phyloP scores from a whole-genome alignment of 371 early-diverging fungal species.

The Mucor irregularis region DNA sequence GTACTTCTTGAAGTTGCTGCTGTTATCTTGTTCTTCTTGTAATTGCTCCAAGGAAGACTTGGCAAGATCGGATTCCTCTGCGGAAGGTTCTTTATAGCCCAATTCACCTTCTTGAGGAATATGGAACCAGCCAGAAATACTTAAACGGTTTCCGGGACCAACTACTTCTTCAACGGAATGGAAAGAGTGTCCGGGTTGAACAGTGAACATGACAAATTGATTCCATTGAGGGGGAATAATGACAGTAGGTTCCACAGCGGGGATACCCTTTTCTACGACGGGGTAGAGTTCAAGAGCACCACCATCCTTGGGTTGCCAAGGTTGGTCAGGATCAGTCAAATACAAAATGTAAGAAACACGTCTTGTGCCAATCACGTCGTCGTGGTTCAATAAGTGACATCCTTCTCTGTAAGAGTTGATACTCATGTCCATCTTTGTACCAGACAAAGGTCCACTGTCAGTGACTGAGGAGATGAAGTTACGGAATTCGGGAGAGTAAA shows the following conservation, averaged over 20 bases:
- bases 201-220: slow-evolving; percentile 76
- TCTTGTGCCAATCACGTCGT: slow-evolving; percentile 82
- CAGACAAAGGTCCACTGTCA: slow-evolving; percentile 66
- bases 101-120: slow-evolving; percentile 63
- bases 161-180: slow-evolving; percentile 82
- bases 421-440: slow-evolving; percentile 68
- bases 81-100: slow-evolving; percentile 47
- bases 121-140: slow-evolving; percentile 82
- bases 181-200: slow-evolving; percentile 78
- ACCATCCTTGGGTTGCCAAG: slow-evolving; percentile 65
- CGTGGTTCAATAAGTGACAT: slow-evolving; percentile 77
- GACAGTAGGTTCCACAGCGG: slow-evolving; percentile 60
- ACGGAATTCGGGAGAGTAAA: slow-evolving; percentile 73
- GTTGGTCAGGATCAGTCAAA: slow-evolving; percentile 54
- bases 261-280: slow-evolving; percentile 60
- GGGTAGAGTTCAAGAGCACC: slow-evolving; percentile 80
- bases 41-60: slow-evolving; percentile 51
- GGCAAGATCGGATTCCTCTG: slow-evolving; percentile 32
- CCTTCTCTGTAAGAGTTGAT: slow-evolving; percentile 62
- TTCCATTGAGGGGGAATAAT: slow-evolving; percentile 72
- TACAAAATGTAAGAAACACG: slow-evolving; percentile 78
- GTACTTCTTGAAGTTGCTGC: slow-evolving; percentile 9
- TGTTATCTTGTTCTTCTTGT: slow-evolving; percentile 7
- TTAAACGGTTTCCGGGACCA: slow-evolving; percentile 52
- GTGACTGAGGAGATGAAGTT: slow-evolving; percentile 65